Base-by-base conservation (phyloP, 768 basidiomycete species). In the Mycena crocata region DNA sequence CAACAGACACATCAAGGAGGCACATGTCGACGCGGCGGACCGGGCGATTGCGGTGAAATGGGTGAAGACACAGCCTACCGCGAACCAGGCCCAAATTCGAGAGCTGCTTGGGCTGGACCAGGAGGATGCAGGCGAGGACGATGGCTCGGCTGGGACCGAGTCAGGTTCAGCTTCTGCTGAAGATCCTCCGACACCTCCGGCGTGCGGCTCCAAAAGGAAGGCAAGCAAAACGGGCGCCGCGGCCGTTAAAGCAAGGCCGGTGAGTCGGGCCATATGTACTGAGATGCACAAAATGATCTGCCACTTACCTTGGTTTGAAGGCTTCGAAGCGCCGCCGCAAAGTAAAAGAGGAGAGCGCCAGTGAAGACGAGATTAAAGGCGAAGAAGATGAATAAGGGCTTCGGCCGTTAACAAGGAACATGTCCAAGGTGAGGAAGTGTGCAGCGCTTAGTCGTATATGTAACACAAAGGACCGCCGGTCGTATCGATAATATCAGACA, bases 381-480 rank as follows among this genome's bases (percentile, higher is more conserved):
- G 50, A 54, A 39, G 35, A 54, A 24, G 35, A 54, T 28, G 4
- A 13, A 14, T 42, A 10, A 42, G 40, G 10, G 6, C 10, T 42
- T 42, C 8, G 15, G 35, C 8, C 35, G 15, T 37, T 15, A 37
- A 15, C 35, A n/a, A n/a, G n/a, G n/a, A n/a, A n/a, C n/a, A n/a
- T n/a, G n/a, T n/a, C n/a, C n/a, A n/a, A n/a, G n/a, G n/a, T n/a
- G n/a, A n/a, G n/a, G n/a, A n/a, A n/a, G n/a, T n/a, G n/a, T n/a
- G n/a, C n/a, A n/a, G n/a, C n/a, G n/a, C n/a, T 62, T 58, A 79
- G 54, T 78, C 79, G 58, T 81, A 81, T 5, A 73, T 70, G 54
- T 81, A 81, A 69, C 80, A 81, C n/a, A 81, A 67, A n/a, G 68
- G 61, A 1, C 74, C 78, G 21, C 67, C 70, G 0, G 73, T 78